phyloP scores from a whole-genome alignment of 2,329 filamentous ascomycete species.

The Didymella arachidicola region DNA sequence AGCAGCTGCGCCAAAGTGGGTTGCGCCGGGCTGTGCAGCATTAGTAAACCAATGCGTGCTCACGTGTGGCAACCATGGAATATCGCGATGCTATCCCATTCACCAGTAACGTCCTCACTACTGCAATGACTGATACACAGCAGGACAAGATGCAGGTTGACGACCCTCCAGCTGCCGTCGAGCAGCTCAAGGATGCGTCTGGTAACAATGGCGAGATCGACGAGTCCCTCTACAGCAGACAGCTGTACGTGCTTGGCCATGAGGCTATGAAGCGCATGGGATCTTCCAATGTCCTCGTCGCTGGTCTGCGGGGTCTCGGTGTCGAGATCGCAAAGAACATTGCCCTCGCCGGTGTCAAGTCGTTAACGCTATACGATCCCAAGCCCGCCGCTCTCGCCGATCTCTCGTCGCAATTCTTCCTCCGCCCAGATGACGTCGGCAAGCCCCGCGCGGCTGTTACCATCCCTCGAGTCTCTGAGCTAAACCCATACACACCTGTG shows the following conservation, averaged over 20 bases:
- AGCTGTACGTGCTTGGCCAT: conserved; percentile 76
- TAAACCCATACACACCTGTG: conserved; percentile 96
- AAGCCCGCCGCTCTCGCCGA: conserved; percentile 83
- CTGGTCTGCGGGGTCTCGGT: conserved; percentile 90
- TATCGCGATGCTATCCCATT: neutral
- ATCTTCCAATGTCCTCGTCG: conserved; percentile 90
- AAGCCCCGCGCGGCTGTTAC: conserved; percentile 89
- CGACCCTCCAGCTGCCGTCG: conserved; percentile 63
- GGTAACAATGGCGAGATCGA: conserved; percentile 67
- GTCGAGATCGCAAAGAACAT: conserved; percentile 99
- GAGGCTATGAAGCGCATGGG: conserved; percentile 99
- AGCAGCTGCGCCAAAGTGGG: conserved; percentile 15
- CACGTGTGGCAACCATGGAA: conserved; percentile 19
- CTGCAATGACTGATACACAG: conserved; percentile 21
- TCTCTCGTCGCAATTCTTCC: conserved; percentile 97
- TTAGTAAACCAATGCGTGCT: conserved; percentile 34
- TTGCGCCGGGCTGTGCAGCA: conserved; percentile 37
- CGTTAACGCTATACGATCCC: conserved; percentile 90
- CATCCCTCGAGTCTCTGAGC: conserved; percentile 86
- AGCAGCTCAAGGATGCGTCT: conserved; percentile 63
- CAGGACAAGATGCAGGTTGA: conserved; percentile 71
- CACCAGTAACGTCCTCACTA: neutral
- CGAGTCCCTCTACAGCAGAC: conserved; percentile 71
- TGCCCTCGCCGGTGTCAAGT: conserved; percentile 97
- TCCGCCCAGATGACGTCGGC: conserved; percentile 85